phyloP scores from a whole-genome alignment of 2,329 filamentous ascomycete species.

The Parasarocladium wereldwijsianum region DNA sequence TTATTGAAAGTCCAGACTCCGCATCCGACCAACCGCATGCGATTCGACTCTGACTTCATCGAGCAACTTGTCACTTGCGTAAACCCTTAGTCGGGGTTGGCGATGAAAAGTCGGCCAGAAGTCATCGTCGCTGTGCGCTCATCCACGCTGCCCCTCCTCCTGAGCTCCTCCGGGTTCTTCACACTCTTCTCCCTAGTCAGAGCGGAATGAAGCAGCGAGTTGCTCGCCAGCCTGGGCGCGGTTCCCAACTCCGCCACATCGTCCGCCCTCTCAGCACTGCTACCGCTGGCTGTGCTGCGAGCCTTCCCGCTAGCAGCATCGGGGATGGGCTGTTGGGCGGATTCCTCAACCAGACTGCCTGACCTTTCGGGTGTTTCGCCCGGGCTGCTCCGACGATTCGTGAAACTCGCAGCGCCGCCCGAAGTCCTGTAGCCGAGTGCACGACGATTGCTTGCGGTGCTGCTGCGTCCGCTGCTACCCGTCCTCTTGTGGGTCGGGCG shows the following conservation, averaged over 20 bases:
- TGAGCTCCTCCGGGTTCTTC: conserved; percentile 56
- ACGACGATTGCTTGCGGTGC: conserved; percentile 38
- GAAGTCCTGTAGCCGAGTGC: conserved; percentile 37
- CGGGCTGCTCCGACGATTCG: conserved; percentile 33
- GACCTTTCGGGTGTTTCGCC: conserved; percentile 40
- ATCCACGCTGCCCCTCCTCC: conserved; percentile 67
- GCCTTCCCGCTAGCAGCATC: conserved; percentile 33
- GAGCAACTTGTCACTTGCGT: too few species aligned
- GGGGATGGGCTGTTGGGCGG: conserved; percentile 14
- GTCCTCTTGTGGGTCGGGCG: conserved; percentile 52
- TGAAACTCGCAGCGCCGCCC: conserved; percentile 25
- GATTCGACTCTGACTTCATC: too few species aligned
- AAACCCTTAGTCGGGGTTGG: conserved; percentile 55
- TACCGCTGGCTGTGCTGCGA: conserved; percentile 37
- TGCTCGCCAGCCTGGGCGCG: conserved; percentile 37
- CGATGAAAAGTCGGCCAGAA: conserved; percentile 63
- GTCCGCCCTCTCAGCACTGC: conserved; percentile 46
- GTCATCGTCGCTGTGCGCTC: conserved; percentile 67
- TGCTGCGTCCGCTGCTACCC: conserved; percentile 64
- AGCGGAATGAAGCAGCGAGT: conserved; percentile 41
- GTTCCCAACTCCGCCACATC: conserved; percentile 38
- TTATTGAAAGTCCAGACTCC: too few species aligned
- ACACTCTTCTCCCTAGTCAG: conserved; percentile 50
- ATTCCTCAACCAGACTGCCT: conserved; percentile 34
- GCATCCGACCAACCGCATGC: too few species aligned